These are phyloP conservation scores for Auricularia sp. DNA, from an alignment of 768 basidiomycete genomes.

Conservation along the genomic window DNA sequence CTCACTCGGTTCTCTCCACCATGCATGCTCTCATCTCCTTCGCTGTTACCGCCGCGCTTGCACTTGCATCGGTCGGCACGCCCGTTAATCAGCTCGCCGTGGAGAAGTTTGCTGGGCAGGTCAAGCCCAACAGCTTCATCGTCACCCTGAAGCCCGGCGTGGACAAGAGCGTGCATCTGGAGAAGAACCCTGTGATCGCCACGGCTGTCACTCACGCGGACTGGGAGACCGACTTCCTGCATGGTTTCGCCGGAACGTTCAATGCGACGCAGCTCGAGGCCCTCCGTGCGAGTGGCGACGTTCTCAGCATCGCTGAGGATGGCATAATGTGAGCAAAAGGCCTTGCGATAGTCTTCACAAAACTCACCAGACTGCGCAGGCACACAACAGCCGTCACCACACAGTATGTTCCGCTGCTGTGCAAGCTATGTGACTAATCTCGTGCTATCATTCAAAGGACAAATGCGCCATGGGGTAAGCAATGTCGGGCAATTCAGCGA, in stretches of 20 bases:
- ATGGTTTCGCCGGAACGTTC: neutral
- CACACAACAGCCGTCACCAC: constrained; percentile 11
- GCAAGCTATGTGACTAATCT: neutral
- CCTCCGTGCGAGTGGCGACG: constrained; percentile 18
- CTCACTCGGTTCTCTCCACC: neutral
- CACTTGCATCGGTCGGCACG: neutral
- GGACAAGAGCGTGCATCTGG: neutral
- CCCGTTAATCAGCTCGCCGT: neutral
- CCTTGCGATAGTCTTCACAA: neutral
- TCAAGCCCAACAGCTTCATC: neutral
- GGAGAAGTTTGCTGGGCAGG: neutral
- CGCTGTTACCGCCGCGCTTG: neutral
- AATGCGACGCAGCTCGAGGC: constrained; percentile 10
- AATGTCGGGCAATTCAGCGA: too few species aligned
- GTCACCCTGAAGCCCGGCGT: constrained; percentile 1
- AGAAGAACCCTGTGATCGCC: neutral
- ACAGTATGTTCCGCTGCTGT: constrained; percentile 5
- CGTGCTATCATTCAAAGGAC: constrained; percentile 3
- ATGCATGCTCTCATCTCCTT: neutral
- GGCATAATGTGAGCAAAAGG: constrained; percentile 13
- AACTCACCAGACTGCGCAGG: neutral
- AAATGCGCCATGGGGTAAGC: constrained; percentile 15
- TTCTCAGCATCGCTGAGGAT: constrained; percentile 21
- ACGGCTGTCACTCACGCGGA: neutral
- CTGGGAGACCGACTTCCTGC: neutral